phyloP scores from a whole-genome alignment of 1,139 yeast genomes.

The Candida labiduridarum region DNA sequence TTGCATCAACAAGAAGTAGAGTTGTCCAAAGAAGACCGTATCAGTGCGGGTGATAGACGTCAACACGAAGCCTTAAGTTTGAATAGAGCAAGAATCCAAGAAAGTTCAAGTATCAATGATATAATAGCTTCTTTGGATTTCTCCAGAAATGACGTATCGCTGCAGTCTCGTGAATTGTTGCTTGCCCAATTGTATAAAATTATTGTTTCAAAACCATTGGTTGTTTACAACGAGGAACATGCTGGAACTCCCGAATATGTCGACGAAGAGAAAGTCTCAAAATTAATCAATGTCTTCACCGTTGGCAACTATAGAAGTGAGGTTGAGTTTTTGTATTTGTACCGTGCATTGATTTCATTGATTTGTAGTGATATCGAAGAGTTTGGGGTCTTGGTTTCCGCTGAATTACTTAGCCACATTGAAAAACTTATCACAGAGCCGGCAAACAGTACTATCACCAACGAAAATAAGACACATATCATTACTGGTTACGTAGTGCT shows the following conservation, averaged over 20 bases:
- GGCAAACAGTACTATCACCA: conserved; percentile 34
- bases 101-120: conserved; percentile 42
- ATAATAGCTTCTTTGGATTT: conserved; percentile 40
- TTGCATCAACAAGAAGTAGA: conserved; percentile 26
- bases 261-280: conserved; percentile 39
- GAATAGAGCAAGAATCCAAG: conserved; percentile 40
- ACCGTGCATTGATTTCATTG: conserved; percentile 46
- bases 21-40: conserved; percentile 18
- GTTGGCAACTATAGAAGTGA: conserved; percentile 41
- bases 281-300: conserved; percentile 34
- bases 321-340: conserved; percentile 45
- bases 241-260: conserved; percentile 35
- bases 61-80: conserved; percentile 36
- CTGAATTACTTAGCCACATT: conserved; percentile 40
- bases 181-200: conserved; percentile 54
- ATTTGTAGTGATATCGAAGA: conserved; percentile 54
- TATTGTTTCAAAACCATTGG: conserved; percentile 45
- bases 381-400: conserved; percentile 47
- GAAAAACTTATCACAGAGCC: conserved; percentile 37
- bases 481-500: conserved; percentile 49
- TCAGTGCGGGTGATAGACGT: conserved; percentile 24
- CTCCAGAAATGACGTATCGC: conserved; percentile 48
- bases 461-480: conserved; percentile 42
- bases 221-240: conserved; percentile 40
- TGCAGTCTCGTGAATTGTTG: conserved; percentile 52